Conservation (phyloP, 2,329 filamentous ascomycete species). For the Calonectria honghensis region DNA sequence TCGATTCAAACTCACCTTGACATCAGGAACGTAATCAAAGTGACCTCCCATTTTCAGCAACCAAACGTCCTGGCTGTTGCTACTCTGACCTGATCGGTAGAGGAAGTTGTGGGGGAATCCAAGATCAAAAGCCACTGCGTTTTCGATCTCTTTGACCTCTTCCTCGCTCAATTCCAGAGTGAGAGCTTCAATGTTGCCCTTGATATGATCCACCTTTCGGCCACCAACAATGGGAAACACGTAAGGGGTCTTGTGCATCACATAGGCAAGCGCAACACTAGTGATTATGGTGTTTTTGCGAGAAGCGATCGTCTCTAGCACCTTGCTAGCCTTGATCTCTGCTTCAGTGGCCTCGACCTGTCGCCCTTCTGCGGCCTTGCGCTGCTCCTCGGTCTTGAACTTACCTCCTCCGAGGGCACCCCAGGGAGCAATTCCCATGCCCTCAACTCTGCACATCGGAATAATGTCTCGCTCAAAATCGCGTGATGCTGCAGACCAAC, state of each 20-base stretch:
- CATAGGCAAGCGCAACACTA: conserved; percentile 80
- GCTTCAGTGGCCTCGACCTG: conserved; percentile 66
- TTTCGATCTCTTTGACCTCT: conserved; percentile 81
- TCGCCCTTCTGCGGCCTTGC: conserved; percentile 60
- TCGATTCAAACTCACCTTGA: conserved; percentile 56
- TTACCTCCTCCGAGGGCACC: conserved; percentile 71
- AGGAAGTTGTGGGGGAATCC: conserved; percentile 81
- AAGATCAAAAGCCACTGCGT: conserved; percentile 75
- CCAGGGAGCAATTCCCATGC: conserved; percentile 76
- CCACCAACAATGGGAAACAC: conserved; percentile 85
- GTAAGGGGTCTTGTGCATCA: conserved; percentile 82
- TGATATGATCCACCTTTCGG: conserved; percentile 81
- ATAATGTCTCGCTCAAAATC: conserved; percentile 67
- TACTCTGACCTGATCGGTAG: conserved; percentile 62
- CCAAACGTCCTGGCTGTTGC: conserved; percentile 64
- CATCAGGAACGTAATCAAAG: conserved; percentile 70
- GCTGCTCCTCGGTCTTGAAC: conserved; percentile 65
- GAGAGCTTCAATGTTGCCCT: conserved; percentile 81
- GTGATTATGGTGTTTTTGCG: conserved; percentile 66
- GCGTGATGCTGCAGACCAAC: conserved; percentile 63
- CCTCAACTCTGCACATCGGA: conserved; percentile 65
- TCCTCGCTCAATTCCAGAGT: conserved; percentile 74
- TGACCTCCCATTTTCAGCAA: conserved; percentile 68
- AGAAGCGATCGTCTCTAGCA: conserved; percentile 69
- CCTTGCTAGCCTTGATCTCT: conserved; percentile 70